Evolutionary conservation across 2,329 filamentous ascomycete genomes (phyloP), one percentile per base, ranked within the genome.

Genomic region (Akanthomyces lecanii): DNA sequence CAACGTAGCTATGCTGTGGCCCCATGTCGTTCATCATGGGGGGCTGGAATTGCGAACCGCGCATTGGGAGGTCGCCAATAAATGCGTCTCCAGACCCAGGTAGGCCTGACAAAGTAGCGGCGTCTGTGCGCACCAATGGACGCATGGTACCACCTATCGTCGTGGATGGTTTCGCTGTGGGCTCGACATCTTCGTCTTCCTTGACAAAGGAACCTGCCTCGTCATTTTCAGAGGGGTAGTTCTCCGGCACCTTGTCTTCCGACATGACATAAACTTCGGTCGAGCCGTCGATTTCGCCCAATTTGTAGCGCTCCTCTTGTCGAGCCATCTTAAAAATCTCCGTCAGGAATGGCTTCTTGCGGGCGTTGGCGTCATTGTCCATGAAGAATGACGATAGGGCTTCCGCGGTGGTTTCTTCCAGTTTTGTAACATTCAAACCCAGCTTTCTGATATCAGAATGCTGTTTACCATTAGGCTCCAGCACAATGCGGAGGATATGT

Each of bases 241-340:
- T 78, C 53, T 83, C 79, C 4, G 76, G 75, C 7, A 80, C 71
- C 65, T 82, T 82, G 65, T 85, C 81, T 61, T 83, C 81, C 2
- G 79, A 76, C 75, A 81, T 81, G 51, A 85, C 80, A 57, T 77
- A 80, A 21, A 84, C 75, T 47, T 77, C 75, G 10, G 78, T 79
- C 4, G 74, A 75, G 52, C 71, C 79, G 69, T 85, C 83, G 57
- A 87, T 82, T 67, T 86, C 83, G 30, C 79, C 81, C 50, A 81
- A 79, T 66, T 76, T 81, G 68, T 74, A 87, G 5, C 81, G 76
- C 69, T 87, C 84, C 66, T 89, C 82, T 36, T 77, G 72, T 62
- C 74, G 79, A 0, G 85, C 85, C 36, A 89, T 79, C 65, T 81
- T 83, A 75, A 89, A 88, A 10, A 88, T 82, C 68, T 88, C 85